These are phyloP conservation scores for Bretziella fagacearum DNA, from an alignment of 2,329 filamentous ascomycete genomes.

Conservation along the genomic window DNA sequence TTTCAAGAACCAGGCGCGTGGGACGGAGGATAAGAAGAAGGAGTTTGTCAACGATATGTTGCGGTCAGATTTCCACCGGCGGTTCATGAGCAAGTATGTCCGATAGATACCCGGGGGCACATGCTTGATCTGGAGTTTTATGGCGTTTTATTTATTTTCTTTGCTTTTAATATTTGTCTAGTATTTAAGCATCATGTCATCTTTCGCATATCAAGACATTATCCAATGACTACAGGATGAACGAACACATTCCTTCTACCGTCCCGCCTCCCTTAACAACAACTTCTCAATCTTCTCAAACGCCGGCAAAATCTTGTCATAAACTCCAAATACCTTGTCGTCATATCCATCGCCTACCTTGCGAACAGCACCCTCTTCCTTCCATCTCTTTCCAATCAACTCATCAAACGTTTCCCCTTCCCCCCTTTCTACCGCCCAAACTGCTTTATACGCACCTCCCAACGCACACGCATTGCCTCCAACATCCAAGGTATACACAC, in stretches of 20 bases:
- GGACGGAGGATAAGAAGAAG: slow-evolving; percentile 84
- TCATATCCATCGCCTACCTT: slow-evolving; percentile 71
- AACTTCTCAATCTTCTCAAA: slow-evolving; percentile 60
- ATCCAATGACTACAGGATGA: no score
- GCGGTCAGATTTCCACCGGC: slow-evolving; percentile 91
- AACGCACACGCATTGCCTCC: slow-evolving; percentile 90
- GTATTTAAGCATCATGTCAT: not conserved
- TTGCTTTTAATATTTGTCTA: not conserved
- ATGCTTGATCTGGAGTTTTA: not conserved
- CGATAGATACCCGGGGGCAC: slow-evolving; percentile 23
- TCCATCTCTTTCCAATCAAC: slow-evolving; percentile 69
- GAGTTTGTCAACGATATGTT: slow-evolving; percentile 97
- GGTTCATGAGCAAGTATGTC: slow-evolving; percentile 71
- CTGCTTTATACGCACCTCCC: slow-evolving; percentile 87
- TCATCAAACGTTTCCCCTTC: slow-evolving; percentile 69
- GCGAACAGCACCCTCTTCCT: slow-evolving; percentile 65
- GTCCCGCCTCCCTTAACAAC: slow-evolving; percentile 26
- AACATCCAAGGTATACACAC: slow-evolving; percentile 84
- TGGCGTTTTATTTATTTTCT: slow-evolving; percentile 9
- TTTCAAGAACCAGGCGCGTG: slow-evolving; percentile 95
- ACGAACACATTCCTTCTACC: not conserved
- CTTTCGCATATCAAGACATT: slow-evolving; percentile 1
- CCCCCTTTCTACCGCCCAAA: slow-evolving; percentile 68
- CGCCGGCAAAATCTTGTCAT: slow-evolving; percentile 57
- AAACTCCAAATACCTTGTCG: slow-evolving; percentile 55